Base-by-base conservation (phyloP, 257 asterid species). In the Solanum chilense region DNA sequence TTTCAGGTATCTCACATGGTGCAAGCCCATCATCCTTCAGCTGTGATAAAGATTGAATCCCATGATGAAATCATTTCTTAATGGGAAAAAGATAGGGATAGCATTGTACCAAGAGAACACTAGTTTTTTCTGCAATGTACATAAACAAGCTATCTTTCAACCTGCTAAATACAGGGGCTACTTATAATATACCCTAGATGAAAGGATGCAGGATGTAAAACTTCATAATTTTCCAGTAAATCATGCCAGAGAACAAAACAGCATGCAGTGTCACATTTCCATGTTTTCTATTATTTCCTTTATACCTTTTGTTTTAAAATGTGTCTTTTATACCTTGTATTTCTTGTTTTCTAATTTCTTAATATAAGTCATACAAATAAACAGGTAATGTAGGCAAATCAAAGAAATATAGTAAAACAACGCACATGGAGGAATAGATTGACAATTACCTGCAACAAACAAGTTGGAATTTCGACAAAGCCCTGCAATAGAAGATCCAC, bases 401-500 rank as follows among this genome's bases (percentile, higher is more conserved):
- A 47, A 47, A 47, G 69, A 80, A 80, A 80, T 47, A 49, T n/a
- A 47, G 29, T 29, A 80, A 25, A 27, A 80, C 85, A 80, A 45
- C 69, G 18, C 4, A 49, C 42, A 47, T 5, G 6, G 42, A 41
- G 85, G 29, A 80, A 47, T 29, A 27, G 41, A 45, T 27, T 80
- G 69, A 29, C 69, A 56, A 31, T 78, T 89, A 97, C 99, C 98
- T 96, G 98, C 87, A 95, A 91, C 88, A 97, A 93, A 88, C 92
- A 86, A 76, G 94, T 89, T 11, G 99, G 99, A 87, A 96, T 92
- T 89, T 92, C 92, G 81, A 97, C 71, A 86, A 92, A 96, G 12
- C 99, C 99, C 90, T 96, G 98, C 77, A 97, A 96, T 56, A 97
- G 90, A 87, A 93, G 90, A 91, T 96, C 96, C 83, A 96, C 99